Percentiles rank a stretch among this genome's conserved stretches.
These are phyloP conservation scores for Pseudoperonospora humuli DNA, from an alignment of 352 stramenopile genomes.

Conservation along the genomic window DNA sequence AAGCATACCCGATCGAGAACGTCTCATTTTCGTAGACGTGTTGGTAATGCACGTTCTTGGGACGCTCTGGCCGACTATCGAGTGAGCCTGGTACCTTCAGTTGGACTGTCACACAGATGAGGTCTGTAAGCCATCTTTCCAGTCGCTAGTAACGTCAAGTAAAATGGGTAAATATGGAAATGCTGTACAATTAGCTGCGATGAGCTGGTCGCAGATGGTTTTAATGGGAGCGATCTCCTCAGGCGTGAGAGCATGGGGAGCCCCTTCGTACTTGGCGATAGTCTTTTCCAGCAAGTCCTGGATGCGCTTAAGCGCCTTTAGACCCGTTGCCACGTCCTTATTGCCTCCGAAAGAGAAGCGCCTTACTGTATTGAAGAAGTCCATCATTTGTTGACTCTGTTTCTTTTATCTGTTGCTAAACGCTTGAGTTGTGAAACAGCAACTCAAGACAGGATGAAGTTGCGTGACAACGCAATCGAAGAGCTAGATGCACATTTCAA, in stretches of 20 bases:
- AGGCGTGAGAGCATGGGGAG: slow-evolving; percentile 31
- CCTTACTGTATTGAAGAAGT: slow-evolving; percentile 42
- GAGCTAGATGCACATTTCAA: background rate
- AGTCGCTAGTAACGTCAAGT: too few species aligned
- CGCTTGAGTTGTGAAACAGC: background rate
- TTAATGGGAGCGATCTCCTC: slow-evolving; percentile 63
- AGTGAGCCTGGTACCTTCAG: slow-evolving; percentile 34
- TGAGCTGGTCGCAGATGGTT: slow-evolving; percentile 58
- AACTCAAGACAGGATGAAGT: background rate
- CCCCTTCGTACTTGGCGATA: slow-evolving; percentile 29
- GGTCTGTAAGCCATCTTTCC: background rate
- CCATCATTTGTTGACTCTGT: slow-evolving; percentile 17
- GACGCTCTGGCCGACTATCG: slow-evolving; percentile 1
- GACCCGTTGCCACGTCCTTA: slow-evolving; percentile 24
- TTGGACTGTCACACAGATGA: slow-evolving; percentile 31
- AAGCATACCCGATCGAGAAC: slow-evolving; percentile 67
- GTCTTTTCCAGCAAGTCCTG: slow-evolving; percentile 34
- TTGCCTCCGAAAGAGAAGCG: slow-evolving; percentile 27
- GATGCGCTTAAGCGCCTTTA: slow-evolving; percentile 43
- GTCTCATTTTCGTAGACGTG: slow-evolving; percentile 77
- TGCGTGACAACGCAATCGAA: too few species aligned
- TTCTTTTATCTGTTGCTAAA: background rate
- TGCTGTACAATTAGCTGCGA: slow-evolving; percentile 58
- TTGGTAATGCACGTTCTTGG: slow-evolving; percentile 53
- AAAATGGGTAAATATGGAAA: too few species aligned